These are phyloP conservation scores for Pterocarpus santalinus DNA, from an alignment of 306 rosid genomes.

Conservation along the genomic window DNA sequence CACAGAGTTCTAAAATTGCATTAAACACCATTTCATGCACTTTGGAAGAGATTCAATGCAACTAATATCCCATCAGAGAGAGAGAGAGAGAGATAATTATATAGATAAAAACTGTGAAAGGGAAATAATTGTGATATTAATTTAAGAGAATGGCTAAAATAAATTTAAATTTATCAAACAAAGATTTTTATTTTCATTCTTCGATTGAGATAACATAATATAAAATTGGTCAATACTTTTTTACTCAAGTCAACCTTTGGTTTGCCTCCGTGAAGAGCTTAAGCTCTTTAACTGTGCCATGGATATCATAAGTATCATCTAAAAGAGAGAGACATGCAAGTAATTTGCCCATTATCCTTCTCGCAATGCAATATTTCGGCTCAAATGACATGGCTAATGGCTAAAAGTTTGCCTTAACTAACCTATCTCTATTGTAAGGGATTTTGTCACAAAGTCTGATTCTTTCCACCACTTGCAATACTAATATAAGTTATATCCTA, in stretches of 20 bases:
- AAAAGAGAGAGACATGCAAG: not conserved
- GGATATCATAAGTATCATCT: slow-evolving; percentile 57
- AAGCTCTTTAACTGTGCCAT: slow-evolving; percentile 58
- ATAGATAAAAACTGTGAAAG: no score
- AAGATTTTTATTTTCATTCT: no score
- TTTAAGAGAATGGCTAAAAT: no score
- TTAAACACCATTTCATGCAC: slow-evolving; percentile 34
- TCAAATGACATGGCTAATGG: slow-evolving; percentile 3
- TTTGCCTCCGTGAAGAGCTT: slow-evolving; percentile 54
- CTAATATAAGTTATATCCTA: no score
- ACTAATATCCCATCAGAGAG: slow-evolving; percentile 50
- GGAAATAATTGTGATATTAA: no score
- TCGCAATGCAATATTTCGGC: slow-evolving; percentile 22
- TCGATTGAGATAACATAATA: no score
- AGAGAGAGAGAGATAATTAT: not conserved
- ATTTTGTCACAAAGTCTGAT: slow-evolving; percentile 34
- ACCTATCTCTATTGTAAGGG: slow-evolving; percentile 51
- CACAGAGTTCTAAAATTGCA: not conserved
- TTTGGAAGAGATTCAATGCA: slow-evolving; percentile 28
- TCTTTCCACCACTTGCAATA: slow-evolving; percentile 54
- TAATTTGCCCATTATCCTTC: slow-evolving; percentile 46
- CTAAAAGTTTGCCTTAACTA: slow-evolving; percentile 46
- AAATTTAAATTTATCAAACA: no score
- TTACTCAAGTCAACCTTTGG: slow-evolving; percentile 28
- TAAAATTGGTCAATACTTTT: not conserved